Evolutionary conservation across 2,329 filamentous ascomycete species (phyloP).

Genomic region (Microthyrium microscopicum): DNA sequence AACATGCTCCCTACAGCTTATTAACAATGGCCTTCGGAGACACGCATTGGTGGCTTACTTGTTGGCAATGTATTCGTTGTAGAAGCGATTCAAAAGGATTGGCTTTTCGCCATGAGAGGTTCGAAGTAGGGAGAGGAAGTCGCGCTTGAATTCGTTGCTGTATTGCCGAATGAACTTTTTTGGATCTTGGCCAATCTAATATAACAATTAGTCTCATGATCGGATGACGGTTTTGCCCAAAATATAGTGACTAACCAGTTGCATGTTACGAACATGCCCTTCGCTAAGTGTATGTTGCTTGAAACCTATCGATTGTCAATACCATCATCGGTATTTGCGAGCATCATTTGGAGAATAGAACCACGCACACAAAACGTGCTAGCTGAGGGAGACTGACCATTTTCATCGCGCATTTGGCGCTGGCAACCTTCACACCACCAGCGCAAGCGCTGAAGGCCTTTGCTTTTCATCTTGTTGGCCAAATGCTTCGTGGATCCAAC

Average conservation of each 20-base stretch:
- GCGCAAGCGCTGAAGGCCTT: constrained; percentile 60
- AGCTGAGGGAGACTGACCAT: no score
- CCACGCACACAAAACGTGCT: no score
- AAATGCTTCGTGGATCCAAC: constrained; percentile 82
- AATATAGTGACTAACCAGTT: no score
- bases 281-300: constrained; percentile 64
- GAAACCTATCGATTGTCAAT: no score
- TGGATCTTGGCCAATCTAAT: constrained; percentile 64
- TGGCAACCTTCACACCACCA: constrained; percentile 83
- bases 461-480: constrained; percentile 76
- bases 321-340: neutral
- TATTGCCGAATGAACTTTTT: constrained; percentile 71
- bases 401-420: constrained; percentile 64
- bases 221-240: no score
- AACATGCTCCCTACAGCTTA: constrained; percentile 65
- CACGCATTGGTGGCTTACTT: no score
- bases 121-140: constrained; percentile 60
- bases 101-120: constrained; percentile 84
- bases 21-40: constrained; percentile 40
- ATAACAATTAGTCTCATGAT: no score
- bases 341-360: constrained; percentile 5
- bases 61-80: constrained; percentile 75
- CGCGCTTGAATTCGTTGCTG: constrained; percentile 61
- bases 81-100: constrained; percentile 81
- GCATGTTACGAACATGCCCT: constrained; percentile 77